Evolutionary conservation across 2,329 filamentous ascomycete species (phyloP).

Genomic region (Epichloe aotearoae): DNA sequence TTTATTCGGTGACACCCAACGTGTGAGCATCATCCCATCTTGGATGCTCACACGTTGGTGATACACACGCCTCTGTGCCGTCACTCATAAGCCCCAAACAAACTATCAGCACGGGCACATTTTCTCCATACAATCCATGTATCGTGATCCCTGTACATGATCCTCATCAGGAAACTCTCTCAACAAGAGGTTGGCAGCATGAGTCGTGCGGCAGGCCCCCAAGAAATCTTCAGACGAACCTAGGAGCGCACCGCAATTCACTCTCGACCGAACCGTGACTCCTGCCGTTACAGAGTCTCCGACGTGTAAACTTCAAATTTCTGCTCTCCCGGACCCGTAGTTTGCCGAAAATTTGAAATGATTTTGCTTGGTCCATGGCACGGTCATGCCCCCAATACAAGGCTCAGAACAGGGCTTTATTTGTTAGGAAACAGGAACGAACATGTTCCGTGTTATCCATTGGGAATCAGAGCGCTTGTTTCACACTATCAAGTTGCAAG

Average conservation of each 20-base stretch:
- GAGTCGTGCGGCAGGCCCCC: background rate
- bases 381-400: background rate
- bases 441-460: background rate
- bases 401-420: background rate
- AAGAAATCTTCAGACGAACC: background rate
- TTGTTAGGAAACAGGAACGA: background rate
- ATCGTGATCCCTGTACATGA: background rate
- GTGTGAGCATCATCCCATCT: no score
- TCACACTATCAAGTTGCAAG: background rate
- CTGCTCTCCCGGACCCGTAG: background rate
- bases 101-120: no score
- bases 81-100: background rate
- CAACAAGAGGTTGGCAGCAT: background rate
- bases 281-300: background rate
- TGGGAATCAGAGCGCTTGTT: background rate
- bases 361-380: background rate
- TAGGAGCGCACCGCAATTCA: background rate
- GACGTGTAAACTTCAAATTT: background rate
- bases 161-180: background rate
- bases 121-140: background rate
- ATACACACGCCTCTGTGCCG: slow-evolving; percentile 2
- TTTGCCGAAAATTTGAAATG: background rate
- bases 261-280: background rate
- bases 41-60: background rate
- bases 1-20: background rate